Base-by-base conservation (phyloP, 2,329 filamentous ascomycete species). In the Epichloe hybrida region DNA sequence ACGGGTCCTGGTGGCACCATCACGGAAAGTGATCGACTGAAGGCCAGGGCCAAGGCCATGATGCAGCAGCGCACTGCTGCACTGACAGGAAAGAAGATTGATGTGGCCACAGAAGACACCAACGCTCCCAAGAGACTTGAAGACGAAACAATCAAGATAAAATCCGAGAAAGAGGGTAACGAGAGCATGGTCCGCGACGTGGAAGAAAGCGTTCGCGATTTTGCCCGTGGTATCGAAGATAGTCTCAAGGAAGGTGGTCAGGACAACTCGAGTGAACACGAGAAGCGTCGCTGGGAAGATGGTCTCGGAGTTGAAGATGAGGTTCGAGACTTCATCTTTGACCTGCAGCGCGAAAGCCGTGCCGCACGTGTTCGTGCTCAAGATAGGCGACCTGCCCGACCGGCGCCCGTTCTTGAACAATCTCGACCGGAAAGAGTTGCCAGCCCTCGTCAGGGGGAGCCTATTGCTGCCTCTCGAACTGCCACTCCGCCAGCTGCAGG, bases 11-110 rank as follows among this genome's bases (percentile, higher is more conserved):
- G 91, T 42, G 93, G 93, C 49, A 71, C 81, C 43, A 81, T 98
- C 41, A 98, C 93, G 0, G 93, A 98, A 68, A 86, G 88, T 3
- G 93, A 98, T 68, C 82, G 91, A 50, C 79, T 97, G 57, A 97
- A 96, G 72, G 93, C 93, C 37, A 82, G 90, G 58, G 91, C 93
- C 35, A 95, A 90, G 70, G 91, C 91, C 39, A 95, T 96, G 82
- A 98, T 98, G 93, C 91, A 97, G 70, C 90, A 95, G 62, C 85
- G 93, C 53, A 90, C 93, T 58, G 93, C 93, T 51, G 91, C 93
- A 17, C 72, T 98, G 55, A 88, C 89, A 21, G 93, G 93, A 52
- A 88, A 84, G 66, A 89, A 90, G 63, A 72, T 84, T 45, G 81
- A 87, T 38, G 66, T 73, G 2, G 72, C 71, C 44, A 78, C 83